These are phyloP conservation scores for Penicillium malachiteum DNA, from an alignment of 495 filamentous ascomycete genomes.

Conservation along the genomic window DNA sequence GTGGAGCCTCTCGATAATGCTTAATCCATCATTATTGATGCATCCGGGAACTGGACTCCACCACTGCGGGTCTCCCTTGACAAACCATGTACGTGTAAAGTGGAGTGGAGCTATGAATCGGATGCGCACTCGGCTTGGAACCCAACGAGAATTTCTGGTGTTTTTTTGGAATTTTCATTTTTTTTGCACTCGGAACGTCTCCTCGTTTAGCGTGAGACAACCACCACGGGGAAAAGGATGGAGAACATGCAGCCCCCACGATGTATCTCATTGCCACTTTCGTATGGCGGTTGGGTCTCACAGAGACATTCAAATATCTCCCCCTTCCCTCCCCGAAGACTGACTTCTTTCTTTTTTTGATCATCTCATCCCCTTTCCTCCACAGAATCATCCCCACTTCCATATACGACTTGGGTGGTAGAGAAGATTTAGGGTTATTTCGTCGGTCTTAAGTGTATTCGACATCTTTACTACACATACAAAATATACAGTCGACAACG, in stretches of 20 bases:
- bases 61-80: neutral
- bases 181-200: neutral
- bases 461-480: neutral
- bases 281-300: constrained; percentile 3
- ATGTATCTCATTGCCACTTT: constrained; percentile 26
- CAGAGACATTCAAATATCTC: constrained; percentile 26
- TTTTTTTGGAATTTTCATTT: neutral
- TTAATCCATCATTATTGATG: constrained; percentile 36
- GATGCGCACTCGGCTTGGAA: constrained; percentile 10
- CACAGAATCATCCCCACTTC: constrained; percentile 3
- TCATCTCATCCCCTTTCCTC: constrained; percentile 3
- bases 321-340: constrained; percentile 5
- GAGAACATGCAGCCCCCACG: constrained; percentile 15
- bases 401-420: constrained; percentile 2
- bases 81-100: neutral
- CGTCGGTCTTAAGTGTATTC: neutral
- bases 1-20: constrained; percentile 18
- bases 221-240: constrained; percentile 16
- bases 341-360: neutral
- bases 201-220: constrained; percentile 7
- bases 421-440: neutral
- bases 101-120: constrained; percentile 5
- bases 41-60: constrained; percentile 25
- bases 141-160: neutral
- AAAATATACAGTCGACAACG: neutral